These are phyloP conservation scores for Paramecium bursaria DNA, from an alignment of 73 alveolate species.

Conservation along the genomic window DNA sequence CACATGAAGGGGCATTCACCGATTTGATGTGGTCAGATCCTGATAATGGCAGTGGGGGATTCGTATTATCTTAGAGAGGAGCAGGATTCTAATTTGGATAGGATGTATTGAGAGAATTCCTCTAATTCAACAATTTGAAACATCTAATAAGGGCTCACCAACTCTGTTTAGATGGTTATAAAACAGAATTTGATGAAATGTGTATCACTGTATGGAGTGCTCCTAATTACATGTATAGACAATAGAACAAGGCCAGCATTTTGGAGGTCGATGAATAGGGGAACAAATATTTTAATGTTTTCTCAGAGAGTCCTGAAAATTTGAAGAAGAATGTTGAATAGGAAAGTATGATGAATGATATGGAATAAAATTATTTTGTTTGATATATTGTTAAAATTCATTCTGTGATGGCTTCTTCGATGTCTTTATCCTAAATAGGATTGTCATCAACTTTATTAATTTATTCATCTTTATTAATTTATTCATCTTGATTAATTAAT, in stretches of 20 bases:
- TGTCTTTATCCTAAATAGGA: too few relatives aligned
- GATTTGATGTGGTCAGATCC: slow-evolving; percentile 99
- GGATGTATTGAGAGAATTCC: slow-evolving; percentile 93
- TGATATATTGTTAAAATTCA: too few relatives aligned
- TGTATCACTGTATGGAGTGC: slow-evolving; percentile 98
- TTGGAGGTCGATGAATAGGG: slow-evolving; percentile 96
- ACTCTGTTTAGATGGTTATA: slow-evolving; percentile 96
- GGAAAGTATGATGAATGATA: slow-evolving; percentile 55
- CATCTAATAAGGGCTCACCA: slow-evolving; percentile 96
- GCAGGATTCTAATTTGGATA: slow-evolving; percentile 99
- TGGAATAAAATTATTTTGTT: slow-evolving; percentile 42
- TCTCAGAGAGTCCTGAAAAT: slow-evolving; percentile 92
- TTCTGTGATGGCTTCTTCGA: too few relatives aligned
- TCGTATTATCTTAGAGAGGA: slow-evolving; percentile 92
- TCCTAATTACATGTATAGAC: slow-evolving; percentile 97
- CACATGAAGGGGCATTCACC: slow-evolving; percentile 98
- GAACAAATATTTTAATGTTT: slow-evolving; percentile 90
- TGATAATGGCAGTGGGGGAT: slow-evolving; percentile 92
- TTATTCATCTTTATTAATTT: too few relatives aligned
- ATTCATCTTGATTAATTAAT: too few relatives aligned
- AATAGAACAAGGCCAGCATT: slow-evolving; percentile 87
- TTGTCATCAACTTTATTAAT: too few relatives aligned
- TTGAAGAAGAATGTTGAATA: slow-evolving; percentile 71
- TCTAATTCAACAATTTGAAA: slow-evolving; percentile 90
- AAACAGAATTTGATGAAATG: slow-evolving; percentile 88